Base-by-base conservation (phyloP, 1,284 basidiomycete genomes). In the Entoloma clypeatum region DNA sequence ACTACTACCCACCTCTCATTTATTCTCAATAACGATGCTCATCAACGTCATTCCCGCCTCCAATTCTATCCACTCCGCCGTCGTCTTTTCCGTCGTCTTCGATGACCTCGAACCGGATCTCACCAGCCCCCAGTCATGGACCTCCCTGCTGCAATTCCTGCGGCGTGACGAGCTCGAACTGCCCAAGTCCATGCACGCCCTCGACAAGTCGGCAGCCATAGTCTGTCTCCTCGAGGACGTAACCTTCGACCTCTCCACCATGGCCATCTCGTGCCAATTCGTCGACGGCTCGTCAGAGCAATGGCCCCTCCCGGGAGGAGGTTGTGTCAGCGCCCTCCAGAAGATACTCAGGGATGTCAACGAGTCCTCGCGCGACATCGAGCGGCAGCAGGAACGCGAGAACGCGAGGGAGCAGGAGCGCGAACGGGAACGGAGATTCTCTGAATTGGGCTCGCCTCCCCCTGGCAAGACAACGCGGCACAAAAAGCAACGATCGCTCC, bases 31-130 rank as follows among this genome's bases (percentile, higher is more conserved):
- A n/a, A n/a, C n/a, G n/a, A n/a, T 90, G 87, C 67, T 83, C 44
- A 77, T 90, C 48, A 75, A 77, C 54, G 74, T 91, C 45, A 59
- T 83, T 36, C 66, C 75, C 7, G 64, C 70, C 1, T 54, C 67
- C 1, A 65, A 73, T 2, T 55, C 67, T 2, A 65, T 72, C 2
- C 68, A 77, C 30, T 76, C 83, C 11, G 77, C 79, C 31, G 78
- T 92, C 54, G 75, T 86, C 57, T 88, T 89, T 64, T 77, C 74
- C 21, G 62, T 90, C 38, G 61, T 76, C 22, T 80, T 86, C 47
- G 62, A 63, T 13, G 62, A 73, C 47, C 69, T 82, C 14, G 74
- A 79, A n/a, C 54, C 64, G 3, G 54, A 61, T 31, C 55, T 79
- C 3, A 64, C 70, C 24, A 54, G 72, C 34, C 75, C 83, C 8